Base-by-base conservation (phyloP, 805 yeast species). In the Wickerhamiella spandovensis region DNA sequence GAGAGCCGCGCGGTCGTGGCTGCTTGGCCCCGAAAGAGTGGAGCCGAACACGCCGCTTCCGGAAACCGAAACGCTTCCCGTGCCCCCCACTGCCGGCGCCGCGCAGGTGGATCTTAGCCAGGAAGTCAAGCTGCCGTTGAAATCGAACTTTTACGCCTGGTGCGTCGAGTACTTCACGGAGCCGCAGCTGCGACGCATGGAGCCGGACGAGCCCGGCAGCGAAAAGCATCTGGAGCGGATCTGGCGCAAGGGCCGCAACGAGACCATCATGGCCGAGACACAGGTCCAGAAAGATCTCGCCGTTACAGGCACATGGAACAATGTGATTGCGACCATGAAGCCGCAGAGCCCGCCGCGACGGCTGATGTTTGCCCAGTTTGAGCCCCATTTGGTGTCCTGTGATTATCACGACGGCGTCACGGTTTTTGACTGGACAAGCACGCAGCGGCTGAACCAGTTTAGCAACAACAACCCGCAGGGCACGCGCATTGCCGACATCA, bases 221-320 rank as follows among this genome's bases (percentile, higher is more conserved):
- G 78, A 81, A 52, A 89, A 85, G 55, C 86, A 85, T 58, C 79
- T 84, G 35, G 81, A 78, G 56, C 72, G 94, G 51, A 67, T 85
- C 22, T 92, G 97, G 97, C 74, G 96, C 58, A 74, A 95, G 55
- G 84, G 83, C 60, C 73, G 97, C 57, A 92, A 92, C 62, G 97
- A 92, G 62, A 65, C 75, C 2, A 84, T 88, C 32, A 84, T 92
- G 51, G 83, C 82, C 39, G 85, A 83, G 54, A 89, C 98, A 0
- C 98, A 92, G 61, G 81, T 83, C 1, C 95, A 90, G 61, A 90
- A 90, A 65, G 83, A 79, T 44, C 61, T 86, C 58, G 84, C 97
- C 0, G 67, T 89, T 5, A 72, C 78, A 32, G 96, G 97, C 1
- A 80, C 85, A 51, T 92, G 98, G 98, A 78, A 79, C 48, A 76